phyloP scores from a whole-genome alignment of 176 grass and related monocot species.

The Eragrostis nindensis region DNA sequence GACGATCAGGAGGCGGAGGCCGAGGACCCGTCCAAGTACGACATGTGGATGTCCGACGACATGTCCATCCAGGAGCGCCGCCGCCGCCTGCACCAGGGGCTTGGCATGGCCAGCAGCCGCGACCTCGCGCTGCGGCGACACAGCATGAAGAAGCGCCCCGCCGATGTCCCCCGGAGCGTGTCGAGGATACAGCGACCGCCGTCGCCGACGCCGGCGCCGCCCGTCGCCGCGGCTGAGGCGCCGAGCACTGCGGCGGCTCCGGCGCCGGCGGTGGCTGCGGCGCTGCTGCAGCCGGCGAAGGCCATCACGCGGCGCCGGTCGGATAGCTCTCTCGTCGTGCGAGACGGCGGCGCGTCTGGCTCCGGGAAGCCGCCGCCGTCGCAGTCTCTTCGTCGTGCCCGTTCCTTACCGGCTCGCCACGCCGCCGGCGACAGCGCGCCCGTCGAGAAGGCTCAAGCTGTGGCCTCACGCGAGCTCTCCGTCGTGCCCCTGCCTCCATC shows the following conservation, averaged over 20 bases:
- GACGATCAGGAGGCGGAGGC: slow-evolving; percentile 43
- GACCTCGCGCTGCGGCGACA: slow-evolving; percentile 55
- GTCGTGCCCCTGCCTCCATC: not conserved
- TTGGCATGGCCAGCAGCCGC: slow-evolving; percentile 52
- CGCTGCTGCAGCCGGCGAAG: slow-evolving; percentile 3
- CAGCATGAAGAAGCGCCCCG: slow-evolving; percentile 52
- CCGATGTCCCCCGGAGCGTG: slow-evolving; percentile 21
- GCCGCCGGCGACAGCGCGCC: slow-evolving; percentile 12
- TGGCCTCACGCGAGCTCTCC: slow-evolving; percentile 24
- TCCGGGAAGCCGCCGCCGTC: not conserved
- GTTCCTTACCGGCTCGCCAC: slow-evolving; percentile 32
- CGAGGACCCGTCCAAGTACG: slow-evolving; percentile 58
- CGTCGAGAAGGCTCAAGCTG: slow-evolving; percentile 1
- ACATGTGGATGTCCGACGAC: slow-evolving; percentile 84
- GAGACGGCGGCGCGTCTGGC: slow-evolving; percentile 24
- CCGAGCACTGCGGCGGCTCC: not conserved
- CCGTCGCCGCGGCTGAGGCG: not conserved
- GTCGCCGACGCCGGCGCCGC: too few relatives aligned
- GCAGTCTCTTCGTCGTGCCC: slow-evolving; percentile 33
- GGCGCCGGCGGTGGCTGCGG: too few relatives aligned
- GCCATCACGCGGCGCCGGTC: slow-evolving; percentile 45
- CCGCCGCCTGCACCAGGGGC: slow-evolving; percentile 76
- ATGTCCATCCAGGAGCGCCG: slow-evolving; percentile 89
- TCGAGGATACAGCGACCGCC: slow-evolving; percentile 4
- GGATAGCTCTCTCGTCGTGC: slow-evolving; percentile 37